Conservation (phyloP, 768 basidiomycete genomes). For the Suillus weaverae region DNA sequence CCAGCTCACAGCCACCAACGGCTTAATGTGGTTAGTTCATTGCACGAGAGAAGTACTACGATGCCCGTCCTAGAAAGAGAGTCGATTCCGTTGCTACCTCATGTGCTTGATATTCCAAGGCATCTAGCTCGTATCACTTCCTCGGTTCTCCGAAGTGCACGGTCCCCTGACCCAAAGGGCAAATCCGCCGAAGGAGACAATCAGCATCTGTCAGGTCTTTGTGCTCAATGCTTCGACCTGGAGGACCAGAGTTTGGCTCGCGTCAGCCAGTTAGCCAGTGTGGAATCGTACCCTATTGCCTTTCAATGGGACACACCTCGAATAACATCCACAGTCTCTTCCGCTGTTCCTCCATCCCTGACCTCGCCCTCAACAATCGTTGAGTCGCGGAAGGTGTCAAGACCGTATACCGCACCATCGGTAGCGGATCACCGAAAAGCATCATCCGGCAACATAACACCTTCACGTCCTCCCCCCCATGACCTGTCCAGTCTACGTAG, state of each 20-base stretch:
- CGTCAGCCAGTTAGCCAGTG: slow-evolving; percentile 57
- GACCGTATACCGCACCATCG: slow-evolving; percentile 54
- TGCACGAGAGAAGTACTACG: slow-evolving; percentile 55
- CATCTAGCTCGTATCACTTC: slow-evolving; percentile 77
- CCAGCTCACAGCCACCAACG: slow-evolving; percentile 48
- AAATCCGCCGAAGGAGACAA: slow-evolving; percentile 39
- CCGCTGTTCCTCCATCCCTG: slow-evolving; percentile 22
- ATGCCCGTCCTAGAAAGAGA: slow-evolving; percentile 66
- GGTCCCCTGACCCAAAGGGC: slow-evolving; percentile 41
- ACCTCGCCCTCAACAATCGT: slow-evolving; percentile 17
- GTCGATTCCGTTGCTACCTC: slow-evolving; percentile 69
- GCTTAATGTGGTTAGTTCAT: slow-evolving; percentile 50
- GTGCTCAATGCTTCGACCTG: slow-evolving; percentile 61
- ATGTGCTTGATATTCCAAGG: slow-evolving; percentile 75
- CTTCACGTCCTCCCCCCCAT: slow-evolving; percentile 8
- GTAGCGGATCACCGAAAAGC: background rate
- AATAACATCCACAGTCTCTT: background rate
- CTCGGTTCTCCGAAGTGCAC: slow-evolving; percentile 65
- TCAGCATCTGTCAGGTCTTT: slow-evolving; percentile 52
- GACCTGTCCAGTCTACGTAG: slow-evolving; percentile 21
- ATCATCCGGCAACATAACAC: slow-evolving; percentile 7
- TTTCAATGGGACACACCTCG: slow-evolving; percentile 19
- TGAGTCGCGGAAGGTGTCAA: slow-evolving; percentile 28
- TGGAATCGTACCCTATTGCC: slow-evolving; percentile 14
- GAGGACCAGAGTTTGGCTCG: slow-evolving; percentile 68